Base-by-base conservation (phyloP, 2,329 filamentous ascomycete genomes). In the Aureobasidium sp. region DNA sequence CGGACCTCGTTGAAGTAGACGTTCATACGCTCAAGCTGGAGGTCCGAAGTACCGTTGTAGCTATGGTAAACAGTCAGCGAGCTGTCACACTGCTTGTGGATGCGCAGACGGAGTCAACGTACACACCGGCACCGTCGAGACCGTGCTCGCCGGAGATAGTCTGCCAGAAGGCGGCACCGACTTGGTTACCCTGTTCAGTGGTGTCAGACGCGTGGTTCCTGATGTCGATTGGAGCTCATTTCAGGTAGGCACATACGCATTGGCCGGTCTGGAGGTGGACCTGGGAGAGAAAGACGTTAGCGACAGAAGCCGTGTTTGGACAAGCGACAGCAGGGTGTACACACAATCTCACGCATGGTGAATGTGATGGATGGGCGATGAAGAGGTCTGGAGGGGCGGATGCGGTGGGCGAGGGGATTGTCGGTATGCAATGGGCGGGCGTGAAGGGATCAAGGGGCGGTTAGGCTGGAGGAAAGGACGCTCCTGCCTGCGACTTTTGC, bases 191-290 rank as follows among this genome's bases (percentile, higher is more conserved):
- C 91, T 96, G 32, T 37, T 57, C 42, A 40, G 29, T 14, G 5
- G 16, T 30, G 34, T 53, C 34, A 53, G 51, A 39, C 24, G 41
- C 24, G 29, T 29, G 5, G 16, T 50, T n/a, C 49, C 6, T 30
- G 19, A 8, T 53, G 50, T 55, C 27, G 34, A 34, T n/a, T 25
- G 52, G 58, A 34, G 39, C 30, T 42, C 38, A 32, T 29, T 34
- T 24, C 44, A 49, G 34, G 39, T 27, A 37, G 53, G 81, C 84
- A n/a, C n/a, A 78, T 84, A 96, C 91, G 81, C 93, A 97, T 85
- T 98, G 93, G 76, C 93, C 93, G 82, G 93, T 98, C 81, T 98
- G 93, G 68, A 98, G 90, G 79, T 98, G 93, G 78, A 97, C 91
- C 91, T 97, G 71, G 80, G 61, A 62, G 66, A 68, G 68, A 73